A percentile compares a stretch with the other conserved stretches of the same genome.
These are phyloP conservation scores for Calendula officinalis DNA, from an alignment of 129 eudicot genomes.

Conservation along the genomic window DNA sequence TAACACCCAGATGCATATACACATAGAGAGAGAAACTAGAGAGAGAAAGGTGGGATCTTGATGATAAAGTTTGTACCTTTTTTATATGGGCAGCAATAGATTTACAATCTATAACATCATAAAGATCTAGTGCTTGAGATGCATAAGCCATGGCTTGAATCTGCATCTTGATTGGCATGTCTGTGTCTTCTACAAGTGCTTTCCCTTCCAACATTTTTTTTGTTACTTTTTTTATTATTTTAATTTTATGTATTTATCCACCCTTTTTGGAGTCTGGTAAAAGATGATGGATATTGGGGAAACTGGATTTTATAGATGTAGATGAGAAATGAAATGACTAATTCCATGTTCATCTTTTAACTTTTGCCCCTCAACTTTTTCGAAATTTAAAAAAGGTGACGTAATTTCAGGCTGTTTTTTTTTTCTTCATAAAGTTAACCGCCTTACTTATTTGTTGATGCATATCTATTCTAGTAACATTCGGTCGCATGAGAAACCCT, in stretches of 20 bases:
- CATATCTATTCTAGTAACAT: not conserved
- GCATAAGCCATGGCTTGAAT: slow-evolving; percentile 92
- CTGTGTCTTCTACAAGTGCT: slow-evolving; percentile 80
- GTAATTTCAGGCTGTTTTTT: not conserved
- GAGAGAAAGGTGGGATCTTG: slow-evolving; percentile 13
- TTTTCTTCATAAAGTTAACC: not conserved
- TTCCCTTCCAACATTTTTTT: slow-evolving; percentile 87
- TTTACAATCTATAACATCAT: slow-evolving; percentile 85
- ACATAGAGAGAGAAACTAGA: not conserved
- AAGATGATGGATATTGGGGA: not conserved
- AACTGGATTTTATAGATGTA: slow-evolving; percentile 18
- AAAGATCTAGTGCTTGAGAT: slow-evolving; percentile 92
- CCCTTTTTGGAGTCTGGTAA: slow-evolving; percentile 11
- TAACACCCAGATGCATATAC: slow-evolving; percentile 20
- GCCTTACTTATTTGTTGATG: not conserved
- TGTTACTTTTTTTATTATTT: too few relatives aligned
- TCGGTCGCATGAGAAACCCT: too few relatives aligned
- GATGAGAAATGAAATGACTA: slow-evolving; percentile 12
- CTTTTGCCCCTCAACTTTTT: not conserved
- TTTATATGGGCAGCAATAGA: slow-evolving; percentile 91
- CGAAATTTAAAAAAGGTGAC: slow-evolving; percentile 11
- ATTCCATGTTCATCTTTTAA: slow-evolving; percentile 20
- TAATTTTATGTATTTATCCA: not conserved
- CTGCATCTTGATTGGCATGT: slow-evolving; percentile 98
- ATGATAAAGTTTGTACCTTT: slow-evolving; percentile 42